A percentile compares a stretch with the other conserved stretches of the same genome.
These are phyloP conservation scores for Termitomyces sp. DNA, from an alignment of 768 basidiomycete genomes.

Conservation along the genomic window DNA sequence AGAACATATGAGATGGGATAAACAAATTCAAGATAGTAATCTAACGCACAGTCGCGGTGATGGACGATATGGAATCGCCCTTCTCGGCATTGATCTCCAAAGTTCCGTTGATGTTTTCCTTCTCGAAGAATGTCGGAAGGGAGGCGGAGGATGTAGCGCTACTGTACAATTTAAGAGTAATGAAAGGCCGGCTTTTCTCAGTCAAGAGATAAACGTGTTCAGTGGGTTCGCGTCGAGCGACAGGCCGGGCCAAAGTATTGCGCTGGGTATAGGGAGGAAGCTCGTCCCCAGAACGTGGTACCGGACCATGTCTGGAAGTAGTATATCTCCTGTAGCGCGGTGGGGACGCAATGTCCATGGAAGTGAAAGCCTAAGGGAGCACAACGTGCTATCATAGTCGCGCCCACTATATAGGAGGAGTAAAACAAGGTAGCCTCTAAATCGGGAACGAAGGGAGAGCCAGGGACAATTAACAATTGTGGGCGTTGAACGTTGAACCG, in stretches of 20 bases:
- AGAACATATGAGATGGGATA: not conserved
- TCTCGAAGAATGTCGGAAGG: constrained; percentile 51
- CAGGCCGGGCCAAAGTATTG: constrained; percentile 37
- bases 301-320: constrained; percentile 43
- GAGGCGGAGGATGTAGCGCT: constrained; percentile 50
- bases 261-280: constrained; percentile 48
- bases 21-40: not conserved
- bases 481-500: not conserved
- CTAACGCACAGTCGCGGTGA: constrained; percentile 36
- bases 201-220: constrained; percentile 41
- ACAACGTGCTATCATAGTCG: not conserved
- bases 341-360: constrained; percentile 46
- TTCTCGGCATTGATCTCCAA: constrained; percentile 45
- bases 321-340: constrained; percentile 49
- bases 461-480: constrained; percentile 18
- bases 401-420: constrained; percentile 16
- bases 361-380: constrained; percentile 13
- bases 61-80: constrained; percentile 49
- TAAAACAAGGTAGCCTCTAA: constrained; percentile 25
- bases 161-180: constrained; percentile 43
- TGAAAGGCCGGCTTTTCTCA: constrained; percentile 41
- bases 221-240: constrained; percentile 40
- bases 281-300: constrained; percentile 39
- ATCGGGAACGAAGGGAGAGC: constrained; percentile 8
- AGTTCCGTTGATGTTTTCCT: constrained; percentile 46